Base-by-base conservation (phyloP, 768 basidiomycete genomes). In the Pleurotus ostreatus region DNA sequence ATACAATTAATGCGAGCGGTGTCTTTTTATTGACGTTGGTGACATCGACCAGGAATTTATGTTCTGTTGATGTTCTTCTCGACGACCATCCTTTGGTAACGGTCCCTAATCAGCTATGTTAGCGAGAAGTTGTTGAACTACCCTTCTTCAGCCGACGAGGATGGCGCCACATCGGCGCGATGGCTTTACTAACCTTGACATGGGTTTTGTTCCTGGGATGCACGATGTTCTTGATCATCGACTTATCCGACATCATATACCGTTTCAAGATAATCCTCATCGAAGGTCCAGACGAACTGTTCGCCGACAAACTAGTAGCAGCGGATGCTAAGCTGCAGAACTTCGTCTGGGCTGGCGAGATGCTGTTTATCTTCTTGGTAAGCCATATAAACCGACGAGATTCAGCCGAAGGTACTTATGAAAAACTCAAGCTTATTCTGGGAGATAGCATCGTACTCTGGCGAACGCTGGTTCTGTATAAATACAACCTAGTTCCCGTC, bases 361-460 rank as follows among this genome's bases (percentile, higher is more conserved):
- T 70, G 61, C 40, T 70, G 11, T 70, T 70, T 55, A 59, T 70
- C 44, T 68, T 68, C 55, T 63, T 68, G 67, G 68, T 65, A 55
- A 30, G n/a, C 23, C 5, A 5, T 15, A 9, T 37, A 1, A 20
- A 34, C 34, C 8, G 23, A n/a, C 16, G 40, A 4, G 23, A 37
- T 30, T 49, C 8, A 34, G 39, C 1, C 37, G 43, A 8, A 55
- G 15, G 13, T 16, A 11, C 41, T 44, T 3, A 5, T 12, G 23
- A 5, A 7, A 44, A 8, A 16, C 2, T 41, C 12, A 25, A 70
- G 68, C 47, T 70, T 13, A 64, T 66, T 38, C 61, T 68, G 2
- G 68, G 69, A 15, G 69, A 70, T 47, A 62, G 62, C 5, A 65
- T 69, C n/a, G 69, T 70, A 13, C 57, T 70, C 23, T 70, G 69